Conservation (phyloP, 2,329 filamentous ascomycete genomes). For the Chrysoporthe austroafricana region DNA sequence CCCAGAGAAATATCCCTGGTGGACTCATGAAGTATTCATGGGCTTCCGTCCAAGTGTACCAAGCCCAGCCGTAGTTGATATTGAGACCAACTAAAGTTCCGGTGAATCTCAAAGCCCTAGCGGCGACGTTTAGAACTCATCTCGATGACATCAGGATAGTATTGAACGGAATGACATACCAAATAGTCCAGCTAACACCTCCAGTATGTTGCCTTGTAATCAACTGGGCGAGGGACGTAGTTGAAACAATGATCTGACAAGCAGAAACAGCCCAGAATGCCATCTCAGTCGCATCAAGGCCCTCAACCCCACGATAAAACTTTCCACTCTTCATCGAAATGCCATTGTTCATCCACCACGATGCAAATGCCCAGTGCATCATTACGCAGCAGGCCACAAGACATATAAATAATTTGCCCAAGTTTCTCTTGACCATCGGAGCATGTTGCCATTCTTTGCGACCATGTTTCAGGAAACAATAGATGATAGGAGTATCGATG, state of each 20-base stretch:
- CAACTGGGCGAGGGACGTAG: neutral
- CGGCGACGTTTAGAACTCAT: neutral
- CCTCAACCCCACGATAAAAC: neutral
- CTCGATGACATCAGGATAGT: neutral
- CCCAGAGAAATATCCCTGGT: neutral
- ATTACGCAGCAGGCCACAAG: neutral
- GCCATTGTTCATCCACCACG: constrained; percentile 1
- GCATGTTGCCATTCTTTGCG: neutral
- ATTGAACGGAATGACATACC: neutral
- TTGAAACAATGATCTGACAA: neutral
- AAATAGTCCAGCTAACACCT: neutral
- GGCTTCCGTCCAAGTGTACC: neutral
- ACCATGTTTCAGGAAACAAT: neutral
- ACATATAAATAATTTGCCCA: neutral
- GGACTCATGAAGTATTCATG: neutral
- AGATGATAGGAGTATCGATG: constrained; percentile 1
- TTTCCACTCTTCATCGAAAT: neutral
- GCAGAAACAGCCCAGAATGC: neutral
- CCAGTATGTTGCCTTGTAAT: neutral
- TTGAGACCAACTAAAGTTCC: neutral
- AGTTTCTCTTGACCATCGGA: neutral
- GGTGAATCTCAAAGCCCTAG: neutral
- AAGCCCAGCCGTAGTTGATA: constrained; percentile 2
- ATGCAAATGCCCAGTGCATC: neutral
- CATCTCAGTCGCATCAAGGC: neutral